Conservation (phyloP, 257 asterid genomes). For the Scutellaria minor region DNA sequence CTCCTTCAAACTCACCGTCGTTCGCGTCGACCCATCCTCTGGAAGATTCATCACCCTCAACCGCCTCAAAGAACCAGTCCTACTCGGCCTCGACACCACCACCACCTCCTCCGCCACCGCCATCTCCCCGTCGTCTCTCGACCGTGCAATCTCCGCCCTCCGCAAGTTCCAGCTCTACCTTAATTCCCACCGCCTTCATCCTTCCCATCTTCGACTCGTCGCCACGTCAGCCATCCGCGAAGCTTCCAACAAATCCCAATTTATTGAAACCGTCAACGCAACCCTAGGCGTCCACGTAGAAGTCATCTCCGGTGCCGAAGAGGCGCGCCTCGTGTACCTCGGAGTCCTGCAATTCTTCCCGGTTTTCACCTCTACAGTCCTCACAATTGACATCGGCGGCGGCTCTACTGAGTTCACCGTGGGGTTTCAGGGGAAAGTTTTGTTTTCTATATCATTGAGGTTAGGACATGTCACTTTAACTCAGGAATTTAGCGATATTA, state of each 20-base stretch:
- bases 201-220: constrained; percentile 66
- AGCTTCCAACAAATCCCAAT: constrained; percentile 67
- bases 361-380: constrained; percentile 49
- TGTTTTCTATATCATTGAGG: constrained; percentile 59
- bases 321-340: constrained; percentile 74
- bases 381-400: constrained; percentile 80
- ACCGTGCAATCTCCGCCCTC: constrained; percentile 61
- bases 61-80: constrained; percentile 67
- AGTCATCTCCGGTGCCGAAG: constrained; percentile 71
- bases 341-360: constrained; percentile 78
- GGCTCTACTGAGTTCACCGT: constrained; percentile 80
- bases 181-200: constrained; percentile 44
- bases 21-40: constrained; percentile 55
- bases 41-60: constrained; percentile 66
- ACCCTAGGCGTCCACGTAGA: constrained; percentile 54
- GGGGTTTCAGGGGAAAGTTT: constrained; percentile 56
- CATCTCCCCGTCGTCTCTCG: constrained; percentile 54
- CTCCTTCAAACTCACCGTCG: constrained; percentile 71
- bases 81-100: constrained; percentile 69
- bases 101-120: constrained; percentile 43
- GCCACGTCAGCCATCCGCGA: constrained; percentile 94
- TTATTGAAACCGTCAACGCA: constrained; percentile 40
- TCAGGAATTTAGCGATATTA: constrained; percentile 42
- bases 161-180: constrained; percentile 50
- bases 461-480: constrained; percentile 78